Percentiles rank a stretch among this genome's conserved stretches.
phyloP scores from a whole-genome alignment of 2,329 filamentous ascomycete genomes.

The Fonsecaea nubica region DNA sequence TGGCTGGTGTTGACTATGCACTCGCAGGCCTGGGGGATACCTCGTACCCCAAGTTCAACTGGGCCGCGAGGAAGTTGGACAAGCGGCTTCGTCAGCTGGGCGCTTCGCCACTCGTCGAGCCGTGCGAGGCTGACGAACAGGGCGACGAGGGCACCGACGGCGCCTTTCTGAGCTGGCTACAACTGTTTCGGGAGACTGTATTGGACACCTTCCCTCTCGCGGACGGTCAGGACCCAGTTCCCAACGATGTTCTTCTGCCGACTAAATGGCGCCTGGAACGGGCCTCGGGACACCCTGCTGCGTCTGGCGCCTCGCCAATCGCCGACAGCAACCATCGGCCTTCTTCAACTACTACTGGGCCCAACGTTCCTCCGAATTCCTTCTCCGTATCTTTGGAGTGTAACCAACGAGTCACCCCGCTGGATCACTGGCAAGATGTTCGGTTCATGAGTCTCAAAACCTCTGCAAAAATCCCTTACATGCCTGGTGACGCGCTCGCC shows the following conservation, averaged over 20 bases:
- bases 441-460: conserved; percentile 72
- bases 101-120: conserved; percentile 74
- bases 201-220: conserved; percentile 74
- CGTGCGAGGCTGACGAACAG: conserved; percentile 90
- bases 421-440: conserved; percentile 90
- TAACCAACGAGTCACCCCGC: conserved; percentile 78
- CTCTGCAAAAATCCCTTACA: conserved; percentile 55
- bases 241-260: conserved; percentile 32
- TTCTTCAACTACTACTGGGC: conserved; percentile 53
- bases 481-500: conserved; percentile 78
- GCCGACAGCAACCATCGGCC: conserved; percentile 21
- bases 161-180: conserved; percentile 78
- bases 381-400: conserved; percentile 64
- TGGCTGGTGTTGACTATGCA: conserved; percentile 74
- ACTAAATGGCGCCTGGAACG: conserved; percentile 29
- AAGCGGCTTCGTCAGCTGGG: conserved; percentile 85
- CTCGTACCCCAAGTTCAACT: conserved; percentile 96
- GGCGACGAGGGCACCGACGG: conserved; percentile 90
- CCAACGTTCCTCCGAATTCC: conserved; percentile 60
- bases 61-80: conserved; percentile 85
- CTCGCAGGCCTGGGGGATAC: conserved; percentile 93
- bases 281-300: background rate
- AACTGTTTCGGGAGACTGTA: conserved; percentile 70
- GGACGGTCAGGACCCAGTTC: conserved; percentile 55
- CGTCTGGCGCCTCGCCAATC: conserved; percentile 17